Evolutionary conservation across 2,329 filamentous ascomycete species (phyloP), one percentile per base, ranked within the genome.

Genomic region (Pseudomassariella vexata): DNA sequence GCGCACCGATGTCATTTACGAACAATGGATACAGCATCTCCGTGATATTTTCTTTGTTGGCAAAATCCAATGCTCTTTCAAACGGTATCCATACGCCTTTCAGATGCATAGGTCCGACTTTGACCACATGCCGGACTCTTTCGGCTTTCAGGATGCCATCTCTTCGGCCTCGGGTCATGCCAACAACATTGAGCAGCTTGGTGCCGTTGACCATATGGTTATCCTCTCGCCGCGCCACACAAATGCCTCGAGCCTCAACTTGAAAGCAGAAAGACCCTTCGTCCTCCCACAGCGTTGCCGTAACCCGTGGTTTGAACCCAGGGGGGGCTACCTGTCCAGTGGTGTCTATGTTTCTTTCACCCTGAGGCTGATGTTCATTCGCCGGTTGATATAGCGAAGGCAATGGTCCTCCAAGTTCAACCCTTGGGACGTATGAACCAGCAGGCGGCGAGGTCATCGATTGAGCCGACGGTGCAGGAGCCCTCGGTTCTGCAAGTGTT

Each of bases 61-160:
- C 29, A 31, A 21, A 30, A 8, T 28, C 63, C 53, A 15, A n/a
- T n/a, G n/a, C n/a, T n/a, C n/a, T n/a, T n/a, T n/a, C n/a, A n/a
- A n/a, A n/a, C n/a, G n/a, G n/a, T n/a, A n/a, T n/a, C 88, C 88
- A 95, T 45, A 95, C 89, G 52, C 90, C 90, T 65, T 98, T 98
- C 26, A 98, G 66, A 56, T 96, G 90, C 90, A 98, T 98, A 4
- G 90, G 90, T 0, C 90, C 90, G 56, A 98, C 96, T 65, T 98
- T 98, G 39, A 96, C 92, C 9, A 96, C 92, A 59, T 95, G 89
- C 46, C 92, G 81, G 36, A 89, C 79, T 63, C 96, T 98, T 62
- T 96, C 90, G 57, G 89, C 95, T 66, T 98, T 98, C 37, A 98
- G 63, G 45, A 98, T 96, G 27, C 90, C 90, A 53, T 98, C 90